These are phyloP conservation scores for Tagetes patula DNA, from an alignment of 129 eudicot species.

Conservation along the genomic window DNA sequence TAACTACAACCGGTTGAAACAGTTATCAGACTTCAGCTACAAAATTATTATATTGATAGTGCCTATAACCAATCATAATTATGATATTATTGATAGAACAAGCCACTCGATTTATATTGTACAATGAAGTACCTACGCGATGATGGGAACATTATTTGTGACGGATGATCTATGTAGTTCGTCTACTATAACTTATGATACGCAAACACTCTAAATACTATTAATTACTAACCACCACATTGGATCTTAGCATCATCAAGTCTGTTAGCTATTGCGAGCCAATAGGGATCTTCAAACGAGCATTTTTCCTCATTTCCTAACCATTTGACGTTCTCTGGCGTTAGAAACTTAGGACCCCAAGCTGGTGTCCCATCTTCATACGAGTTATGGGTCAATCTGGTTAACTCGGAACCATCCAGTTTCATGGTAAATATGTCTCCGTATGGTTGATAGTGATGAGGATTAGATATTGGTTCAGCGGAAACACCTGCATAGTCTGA, in stretches of 20 bases:
- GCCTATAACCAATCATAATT: not conserved
- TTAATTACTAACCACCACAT: conserved; percentile 28
- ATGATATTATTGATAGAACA: not conserved
- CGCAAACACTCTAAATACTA: not conserved
- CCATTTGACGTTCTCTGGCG: conserved; percentile 50
- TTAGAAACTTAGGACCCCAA: conserved; percentile 65
- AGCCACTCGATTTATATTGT: not conserved
- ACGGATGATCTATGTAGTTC: not conserved
- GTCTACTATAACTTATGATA: not conserved
- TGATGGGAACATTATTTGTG: not conserved
- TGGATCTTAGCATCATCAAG: conserved; percentile 19
- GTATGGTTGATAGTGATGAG: conserved; percentile 81
- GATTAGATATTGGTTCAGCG: conserved; percentile 85
- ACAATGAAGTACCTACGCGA: not conserved
- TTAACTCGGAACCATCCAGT: conserved; percentile 60
- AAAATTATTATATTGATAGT: not conserved
- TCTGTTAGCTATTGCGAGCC: conserved; percentile 38
- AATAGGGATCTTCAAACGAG: conserved; percentile 66
- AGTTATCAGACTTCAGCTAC: too few relatives aligned
- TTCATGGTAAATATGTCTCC: conserved; percentile 74
- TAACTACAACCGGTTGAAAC: too few relatives aligned
- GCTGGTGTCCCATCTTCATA: conserved; percentile 87
- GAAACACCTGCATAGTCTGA: conserved; percentile 89
- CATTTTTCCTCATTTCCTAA: conserved; percentile 44
- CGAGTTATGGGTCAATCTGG: conserved; percentile 75